A percentile compares a stretch with the other conserved stretches of the same genome.
These are phyloP conservation scores for Raddia guianensis DNA, from an alignment of 176 grass and related monocot species.

Conservation along the genomic window DNA sequence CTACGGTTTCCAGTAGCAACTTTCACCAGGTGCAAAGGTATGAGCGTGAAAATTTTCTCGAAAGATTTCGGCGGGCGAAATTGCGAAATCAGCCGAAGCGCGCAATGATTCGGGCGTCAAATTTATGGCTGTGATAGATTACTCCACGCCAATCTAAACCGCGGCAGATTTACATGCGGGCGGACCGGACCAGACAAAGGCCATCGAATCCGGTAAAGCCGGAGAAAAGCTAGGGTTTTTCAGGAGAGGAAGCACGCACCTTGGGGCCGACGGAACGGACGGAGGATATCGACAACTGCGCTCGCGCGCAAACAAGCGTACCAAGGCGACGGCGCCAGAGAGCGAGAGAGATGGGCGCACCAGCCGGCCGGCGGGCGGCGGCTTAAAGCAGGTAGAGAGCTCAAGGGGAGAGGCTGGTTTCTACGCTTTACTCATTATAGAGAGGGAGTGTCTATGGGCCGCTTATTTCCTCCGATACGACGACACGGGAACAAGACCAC, in stretches of 20 bases:
- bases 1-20: not conserved
- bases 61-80: not conserved
- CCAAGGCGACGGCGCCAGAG: not conserved
- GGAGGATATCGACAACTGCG: constrained; percentile 4
- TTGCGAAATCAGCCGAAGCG: not conserved
- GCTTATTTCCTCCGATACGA: too few species aligned
- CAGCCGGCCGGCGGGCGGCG: not conserved
- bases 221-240: constrained; percentile 23
- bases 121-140: not conserved
- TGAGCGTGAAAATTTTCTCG: too few species aligned
- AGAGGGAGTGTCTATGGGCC: not conserved
- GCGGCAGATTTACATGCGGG: not conserved
- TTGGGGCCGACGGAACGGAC: constrained; percentile 6
- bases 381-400: not conserved
- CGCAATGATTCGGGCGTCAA: not conserved
- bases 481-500: too few species aligned
- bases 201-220: not conserved
- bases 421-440: not conserved
- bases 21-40: not conserved
- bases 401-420: not conserved
- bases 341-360: not conserved
- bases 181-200: not conserved
- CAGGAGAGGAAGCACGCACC: not conserved
- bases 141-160: not conserved
- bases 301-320: not conserved